phyloP scores from a whole-genome alignment of 805 yeast species.

The Cyberlindnera galapagoensis region DNA sequence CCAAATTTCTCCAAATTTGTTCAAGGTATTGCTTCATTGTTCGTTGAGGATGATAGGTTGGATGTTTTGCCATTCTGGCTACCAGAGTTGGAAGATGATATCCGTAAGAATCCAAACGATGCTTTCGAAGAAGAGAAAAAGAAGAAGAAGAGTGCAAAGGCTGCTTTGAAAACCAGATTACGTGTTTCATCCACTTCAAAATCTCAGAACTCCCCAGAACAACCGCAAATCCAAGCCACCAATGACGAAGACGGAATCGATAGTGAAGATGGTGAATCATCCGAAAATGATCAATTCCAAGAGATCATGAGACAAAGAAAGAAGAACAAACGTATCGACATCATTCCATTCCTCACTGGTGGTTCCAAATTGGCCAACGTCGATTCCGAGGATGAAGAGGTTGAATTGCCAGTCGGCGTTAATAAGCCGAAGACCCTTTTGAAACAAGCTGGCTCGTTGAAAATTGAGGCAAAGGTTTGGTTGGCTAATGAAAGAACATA shows the following conservation, averaged over 20 bases:
- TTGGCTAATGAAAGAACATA: constrained; percentile 97
- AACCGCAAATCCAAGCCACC: too few species aligned
- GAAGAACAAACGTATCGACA: constrained; percentile 26
- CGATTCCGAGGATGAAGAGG: constrained; percentile 85
- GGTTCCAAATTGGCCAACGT: constrained; percentile 44
- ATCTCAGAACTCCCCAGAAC: constrained; percentile 1
- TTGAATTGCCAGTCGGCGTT: constrained; percentile 85
- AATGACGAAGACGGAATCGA: constrained; percentile 32
- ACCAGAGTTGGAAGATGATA: constrained; percentile 78
- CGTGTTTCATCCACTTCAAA: constrained; percentile 16
- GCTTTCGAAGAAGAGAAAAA: constrained; percentile 63
- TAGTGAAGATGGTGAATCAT: constrained; percentile 53
- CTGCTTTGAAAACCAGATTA: constrained; percentile 32
- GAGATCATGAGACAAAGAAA: constrained; percentile 27
- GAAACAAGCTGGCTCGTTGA: constrained; percentile 86
- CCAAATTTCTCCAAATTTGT: constrained; percentile 90
- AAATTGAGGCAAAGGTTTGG: constrained; percentile 98
- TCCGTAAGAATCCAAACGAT: constrained; percentile 70
- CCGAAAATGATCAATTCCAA: constrained; percentile 33
- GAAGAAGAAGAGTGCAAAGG: constrained; percentile 39
- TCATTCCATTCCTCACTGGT: constrained; percentile 32
- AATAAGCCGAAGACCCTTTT: constrained; percentile 70
- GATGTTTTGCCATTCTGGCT: constrained; percentile 94
- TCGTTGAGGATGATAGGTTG: constrained; percentile 83
- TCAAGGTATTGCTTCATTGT: constrained; percentile 87